Conservation (phyloP, 1,139 yeast genomes). For the Blastobotrys malaysiensis region DNA sequence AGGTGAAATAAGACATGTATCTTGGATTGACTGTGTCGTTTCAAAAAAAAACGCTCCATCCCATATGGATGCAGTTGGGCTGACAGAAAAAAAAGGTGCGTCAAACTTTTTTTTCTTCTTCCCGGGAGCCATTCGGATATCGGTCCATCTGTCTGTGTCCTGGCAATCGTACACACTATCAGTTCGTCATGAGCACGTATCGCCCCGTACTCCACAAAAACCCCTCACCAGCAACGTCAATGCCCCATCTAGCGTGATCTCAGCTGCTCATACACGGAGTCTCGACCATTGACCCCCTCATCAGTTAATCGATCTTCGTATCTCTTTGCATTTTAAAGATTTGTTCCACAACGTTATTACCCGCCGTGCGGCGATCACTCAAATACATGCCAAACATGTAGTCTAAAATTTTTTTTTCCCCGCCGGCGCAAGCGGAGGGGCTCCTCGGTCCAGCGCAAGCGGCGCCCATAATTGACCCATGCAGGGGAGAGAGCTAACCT, state of each 20-base stretch:
- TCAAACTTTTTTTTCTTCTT: not conserved
- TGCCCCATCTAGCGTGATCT: not conserved
- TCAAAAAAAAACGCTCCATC: not conserved
- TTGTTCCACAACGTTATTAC: not conserved
- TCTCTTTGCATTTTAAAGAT: not conserved
- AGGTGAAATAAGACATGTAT: not conserved
- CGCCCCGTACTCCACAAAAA: not conserved
- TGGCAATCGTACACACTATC: not conserved
- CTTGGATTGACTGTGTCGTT: not conserved
- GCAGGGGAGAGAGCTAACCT: not conserved
- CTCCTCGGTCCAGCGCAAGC: not conserved
- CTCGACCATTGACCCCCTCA: not conserved
- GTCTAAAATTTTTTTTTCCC: not conserved
- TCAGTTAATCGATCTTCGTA: not conserved
- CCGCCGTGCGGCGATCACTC: not conserved
- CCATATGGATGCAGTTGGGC: not conserved
- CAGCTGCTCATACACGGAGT: not conserved
- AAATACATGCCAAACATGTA: not conserved
- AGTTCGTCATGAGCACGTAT: not conserved
- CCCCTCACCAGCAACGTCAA: no score
- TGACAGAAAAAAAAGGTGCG: not conserved
- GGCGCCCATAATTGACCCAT: not conserved
- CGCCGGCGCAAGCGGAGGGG: not conserved
- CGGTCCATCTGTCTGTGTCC: not conserved
- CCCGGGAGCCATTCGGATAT: no score